Evolutionary conservation across 169 alveolate genomes (phyloP), one percentile per base, ranked within the genome.

Genomic region (Theileria sp.): DNA sequence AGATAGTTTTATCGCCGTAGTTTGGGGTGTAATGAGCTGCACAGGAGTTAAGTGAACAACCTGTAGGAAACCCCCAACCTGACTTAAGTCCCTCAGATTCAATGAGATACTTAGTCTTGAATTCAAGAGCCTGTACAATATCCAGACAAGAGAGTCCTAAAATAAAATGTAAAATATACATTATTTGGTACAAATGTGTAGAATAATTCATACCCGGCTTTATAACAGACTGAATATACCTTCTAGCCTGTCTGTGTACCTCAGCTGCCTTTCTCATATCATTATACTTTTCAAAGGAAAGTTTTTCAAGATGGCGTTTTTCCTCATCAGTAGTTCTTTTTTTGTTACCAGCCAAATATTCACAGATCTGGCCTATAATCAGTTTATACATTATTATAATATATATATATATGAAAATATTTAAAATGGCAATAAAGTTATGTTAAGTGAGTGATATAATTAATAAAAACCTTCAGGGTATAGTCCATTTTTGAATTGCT

Each of bases 21-120:
- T 96, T 98, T 36, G 99, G 99, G 0, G 99, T 99, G 86, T 97
- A 99, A 89, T 99, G 99, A 12, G 99, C 99, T 0, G 99, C 99
- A 65, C 98, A 97, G 88, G 97, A 91, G 83, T 97, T 97, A 25
- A 98, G 79, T 0, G 99, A 95, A 44, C 97, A 91, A 12, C 99
- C 99, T 1, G 99, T 98, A 32, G 99, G 99, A 83, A 99, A 99
- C 50, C 99, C 99, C 95, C 98, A 97, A 23, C 99, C 99, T 17
- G 98, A 93, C 62, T 98, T 98, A 61, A 98, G 88, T 36, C 98
- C 97, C 75, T 96, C 94, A n/a, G 97, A 96, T 66, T 93, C 96
- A 21, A 98, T 96, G 65, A 98, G 94, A 79, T 95, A 97, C 79
- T 95, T 92, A n/a, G 98, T 92, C 93, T 97, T 97, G 51, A 94